phyloP scores from a whole-genome alignment of 1,284 basidiomycete genomes.

The Apiotrichum laibachii region DNA sequence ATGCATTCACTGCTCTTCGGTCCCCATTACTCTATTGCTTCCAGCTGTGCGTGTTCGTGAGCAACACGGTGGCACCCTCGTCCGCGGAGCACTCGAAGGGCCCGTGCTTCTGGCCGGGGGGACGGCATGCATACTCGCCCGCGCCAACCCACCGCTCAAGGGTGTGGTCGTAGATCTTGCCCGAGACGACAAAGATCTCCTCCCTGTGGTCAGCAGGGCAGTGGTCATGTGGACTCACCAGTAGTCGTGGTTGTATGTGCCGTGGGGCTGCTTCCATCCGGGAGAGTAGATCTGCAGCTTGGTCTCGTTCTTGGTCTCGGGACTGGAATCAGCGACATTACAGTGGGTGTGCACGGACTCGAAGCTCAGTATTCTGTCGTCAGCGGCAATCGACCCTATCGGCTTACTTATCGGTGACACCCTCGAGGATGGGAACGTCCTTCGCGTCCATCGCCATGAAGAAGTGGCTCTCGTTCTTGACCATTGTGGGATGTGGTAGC shows the following conservation, averaged over 20 bases:
- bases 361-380: constrained; percentile 7
- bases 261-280: constrained; percentile 10
- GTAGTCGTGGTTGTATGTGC: constrained; percentile 6
- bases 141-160: constrained; percentile 52
- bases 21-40: no score
- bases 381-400: neutral
- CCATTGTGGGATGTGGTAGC: neutral
- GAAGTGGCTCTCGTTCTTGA: constrained; percentile 12
- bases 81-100: constrained; percentile 12
- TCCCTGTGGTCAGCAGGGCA: constrained; percentile 4
- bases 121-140: constrained; percentile 22
- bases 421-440: neutral
- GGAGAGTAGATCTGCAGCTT: constrained; percentile 12
- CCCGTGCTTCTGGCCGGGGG: constrained; percentile 23
- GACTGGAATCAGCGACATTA: neutral
- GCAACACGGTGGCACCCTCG: neutral
- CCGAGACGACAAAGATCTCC: constrained; percentile 21
- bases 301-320: constrained; percentile 12
- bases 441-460: constrained; percentile 4
- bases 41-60: no score
- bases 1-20: no score
- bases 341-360: constrained; percentile 2
- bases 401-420: constrained; percentile 8
- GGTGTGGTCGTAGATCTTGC: constrained; percentile 54
- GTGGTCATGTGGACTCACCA: neutral